Conservation (phyloP, 345 rosid genomes). For the Populus alba region DNA sequence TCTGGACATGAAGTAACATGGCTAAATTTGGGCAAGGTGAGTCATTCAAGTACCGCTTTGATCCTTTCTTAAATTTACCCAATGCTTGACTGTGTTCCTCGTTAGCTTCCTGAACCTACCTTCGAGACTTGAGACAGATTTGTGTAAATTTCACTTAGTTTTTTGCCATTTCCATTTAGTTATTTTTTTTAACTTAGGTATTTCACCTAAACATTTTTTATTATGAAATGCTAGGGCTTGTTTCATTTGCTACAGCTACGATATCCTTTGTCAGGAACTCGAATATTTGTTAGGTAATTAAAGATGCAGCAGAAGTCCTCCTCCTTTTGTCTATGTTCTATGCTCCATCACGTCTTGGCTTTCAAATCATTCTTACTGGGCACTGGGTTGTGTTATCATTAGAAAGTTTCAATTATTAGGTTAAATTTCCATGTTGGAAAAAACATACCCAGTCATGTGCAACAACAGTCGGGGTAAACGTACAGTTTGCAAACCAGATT, state of each 20-base stretch:
- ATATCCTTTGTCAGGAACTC: neutral
- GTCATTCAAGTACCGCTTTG: constrained; percentile 11
- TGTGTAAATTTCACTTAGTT: neutral
- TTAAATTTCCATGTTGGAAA: neutral
- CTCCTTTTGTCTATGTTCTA: neutral
- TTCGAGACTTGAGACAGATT: neutral
- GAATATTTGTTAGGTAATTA: neutral
- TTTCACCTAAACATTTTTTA: too few species aligned
- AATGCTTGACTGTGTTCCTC: neutral
- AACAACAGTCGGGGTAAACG: neutral
- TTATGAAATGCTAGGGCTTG: neutral
- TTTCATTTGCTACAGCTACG: neutral
- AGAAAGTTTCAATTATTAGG: neutral
- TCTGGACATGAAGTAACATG: constrained; percentile 15
- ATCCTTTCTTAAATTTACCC: constrained; percentile 5
- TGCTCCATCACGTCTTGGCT: neutral
- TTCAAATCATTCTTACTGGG: neutral
- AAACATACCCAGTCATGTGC: neutral
- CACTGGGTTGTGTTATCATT: neutral
- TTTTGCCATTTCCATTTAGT: too few species aligned
- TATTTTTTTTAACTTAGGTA: neutral
- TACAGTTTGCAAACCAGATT: neutral
- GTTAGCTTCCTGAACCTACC: neutral
- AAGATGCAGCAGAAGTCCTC: neutral
- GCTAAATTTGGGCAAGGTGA: constrained; percentile 40